Percentiles rank a stretch among this genome's conserved stretches.
These are phyloP conservation scores for Mollisiaceae sp. DNA, from an alignment of 2,329 filamentous ascomycete species.

Conservation along the genomic window DNA sequence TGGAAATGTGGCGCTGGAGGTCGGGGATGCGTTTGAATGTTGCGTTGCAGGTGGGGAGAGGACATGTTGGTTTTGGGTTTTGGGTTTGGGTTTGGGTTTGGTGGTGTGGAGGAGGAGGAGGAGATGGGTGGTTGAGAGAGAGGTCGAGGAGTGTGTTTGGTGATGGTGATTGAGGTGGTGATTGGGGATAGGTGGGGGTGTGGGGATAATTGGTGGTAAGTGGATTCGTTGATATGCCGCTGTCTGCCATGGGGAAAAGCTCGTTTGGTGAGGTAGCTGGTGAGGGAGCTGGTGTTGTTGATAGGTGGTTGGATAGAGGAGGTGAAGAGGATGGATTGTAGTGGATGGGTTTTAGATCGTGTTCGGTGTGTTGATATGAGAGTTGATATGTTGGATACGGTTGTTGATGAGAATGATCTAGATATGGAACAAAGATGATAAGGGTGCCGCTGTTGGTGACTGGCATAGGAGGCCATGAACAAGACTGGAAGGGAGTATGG, in stretches of 20 bases:
- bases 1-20: neutral
- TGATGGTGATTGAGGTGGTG: too few species aligned
- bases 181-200: too few species aligned
- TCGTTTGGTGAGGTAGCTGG: neutral
- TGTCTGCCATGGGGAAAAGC: neutral
- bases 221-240: neutral
- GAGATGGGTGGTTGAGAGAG: too few species aligned
- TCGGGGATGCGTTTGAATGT: neutral
- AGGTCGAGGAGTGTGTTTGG: too few species aligned
- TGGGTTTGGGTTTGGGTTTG: too few species aligned
- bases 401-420: constrained; percentile 8
- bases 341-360: neutral
- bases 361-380: neutral
- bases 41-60: neutral
- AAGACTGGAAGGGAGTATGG: too few species aligned
- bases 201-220: too few species aligned
- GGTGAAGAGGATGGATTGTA: neutral
- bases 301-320: neutral
- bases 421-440: too few species aligned
- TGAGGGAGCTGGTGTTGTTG: neutral
- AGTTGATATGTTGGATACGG: constrained; percentile 4
- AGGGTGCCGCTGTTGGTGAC: too few species aligned
- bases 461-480: too few species aligned
- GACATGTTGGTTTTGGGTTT: neutral
- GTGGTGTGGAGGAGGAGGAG: neutral